phyloP scores from a whole-genome alignment of 192 early-diverging fungal genomes.

The Podila minutissima region DNA sequence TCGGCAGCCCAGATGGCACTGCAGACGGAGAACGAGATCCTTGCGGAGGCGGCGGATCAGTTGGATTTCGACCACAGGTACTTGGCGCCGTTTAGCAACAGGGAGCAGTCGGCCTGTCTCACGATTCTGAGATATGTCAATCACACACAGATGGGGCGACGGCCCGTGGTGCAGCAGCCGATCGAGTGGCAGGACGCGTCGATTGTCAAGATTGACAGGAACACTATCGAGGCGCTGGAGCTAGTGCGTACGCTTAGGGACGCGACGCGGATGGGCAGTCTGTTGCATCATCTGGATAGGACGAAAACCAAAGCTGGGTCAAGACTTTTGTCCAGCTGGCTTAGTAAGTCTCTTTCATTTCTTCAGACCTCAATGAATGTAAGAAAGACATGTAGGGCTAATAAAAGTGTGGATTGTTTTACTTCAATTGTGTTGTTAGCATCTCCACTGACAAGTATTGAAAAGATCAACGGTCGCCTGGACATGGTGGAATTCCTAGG shows the following conservation, averaged over 20 bases:
- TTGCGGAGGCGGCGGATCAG: slow-evolving; percentile 9
- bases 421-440: slow-evolving; percentile 42
- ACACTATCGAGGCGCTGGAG: slow-evolving; percentile 82
- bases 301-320: slow-evolving; percentile 86
- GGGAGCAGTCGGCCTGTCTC: slow-evolving; percentile 51
- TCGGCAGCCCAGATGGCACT: slow-evolving; percentile 25
- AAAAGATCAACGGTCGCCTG: slow-evolving; percentile 74
- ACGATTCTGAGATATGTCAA: slow-evolving; percentile 78
- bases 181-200: slow-evolving; percentile 60
- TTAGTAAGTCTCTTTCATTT: slow-evolving; percentile 50
- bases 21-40: slow-evolving; percentile 28
- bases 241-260: slow-evolving; percentile 68
- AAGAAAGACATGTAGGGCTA: too few relatives aligned
- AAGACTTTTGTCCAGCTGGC: slow-evolving; percentile 74
- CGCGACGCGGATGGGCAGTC: slow-evolving; percentile 64
- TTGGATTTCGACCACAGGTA: slow-evolving; percentile 30
- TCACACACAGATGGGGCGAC: slow-evolving; percentile 72
- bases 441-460: slow-evolving; percentile 71
- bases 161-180: slow-evolving; percentile 72
- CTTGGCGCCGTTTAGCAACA: slow-evolving; percentile 30
- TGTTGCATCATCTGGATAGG: slow-evolving; percentile 76
- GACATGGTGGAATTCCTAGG: slow-evolving; percentile 82
- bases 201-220: slow-evolving; percentile 82
- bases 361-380: too few relatives aligned
- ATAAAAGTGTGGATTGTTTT: neutral